phyloP scores from a whole-genome alignment of 495 filamentous ascomycete species.

The Sporormia fimetaria region DNA sequence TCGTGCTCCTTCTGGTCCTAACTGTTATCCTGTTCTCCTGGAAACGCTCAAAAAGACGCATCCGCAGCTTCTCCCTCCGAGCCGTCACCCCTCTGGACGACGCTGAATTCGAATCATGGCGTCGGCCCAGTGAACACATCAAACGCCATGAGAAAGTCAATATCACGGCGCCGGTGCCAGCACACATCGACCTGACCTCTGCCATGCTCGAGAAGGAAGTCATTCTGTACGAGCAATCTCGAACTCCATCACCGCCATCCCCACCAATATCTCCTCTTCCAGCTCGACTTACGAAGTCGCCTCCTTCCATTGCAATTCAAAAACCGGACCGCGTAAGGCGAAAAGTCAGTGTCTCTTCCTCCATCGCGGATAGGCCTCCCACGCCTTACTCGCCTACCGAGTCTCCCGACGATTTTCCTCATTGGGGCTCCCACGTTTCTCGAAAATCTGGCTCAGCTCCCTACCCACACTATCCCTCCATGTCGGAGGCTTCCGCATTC shows the following conservation, averaged over 20 bases:
- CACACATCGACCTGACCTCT: constrained; percentile 8
- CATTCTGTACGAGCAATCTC: constrained; percentile 7
- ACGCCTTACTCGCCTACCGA: constrained; percentile 21
- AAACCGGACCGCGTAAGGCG: constrained; percentile 16
- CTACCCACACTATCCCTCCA: constrained; percentile 20
- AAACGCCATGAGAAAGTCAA: constrained; percentile 19
- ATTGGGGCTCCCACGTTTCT: constrained; percentile 3
- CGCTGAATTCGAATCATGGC: constrained; percentile 26
- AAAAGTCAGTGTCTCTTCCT: constrained; percentile 20
- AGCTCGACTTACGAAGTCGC: no score
- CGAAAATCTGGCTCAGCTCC: constrained; percentile 5
- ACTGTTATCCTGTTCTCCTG: constrained; percentile 15
- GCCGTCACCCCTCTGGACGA: constrained; percentile 26
- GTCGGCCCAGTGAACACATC: constrained; percentile 21
- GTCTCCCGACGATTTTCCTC: constrained; percentile 6
- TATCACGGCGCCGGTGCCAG: constrained; percentile 19
- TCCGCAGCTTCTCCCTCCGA: constrained; percentile 22
- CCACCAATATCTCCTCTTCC: not conserved
- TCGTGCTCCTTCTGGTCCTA: constrained; percentile 12
- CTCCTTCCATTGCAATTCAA: constrained; percentile 12
- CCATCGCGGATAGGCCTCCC: constrained; percentile 24
- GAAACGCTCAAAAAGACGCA: constrained; percentile 21
- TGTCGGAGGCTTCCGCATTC: constrained; percentile 22
- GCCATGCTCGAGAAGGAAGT: constrained; percentile 23
- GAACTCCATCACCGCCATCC: constrained; percentile 11